Conservation (phyloP, 306 rosid species). For the barrel medic (Medicago truncatula) region MtrunA17r5.0-ANR NC_053044.1:30501501-30502000, state of each 20-base stretch:
- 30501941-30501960: too few relatives aligned
- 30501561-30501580: conserved; percentile 72
- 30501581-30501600: conserved; percentile 74
- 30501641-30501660: conserved; percentile 70
- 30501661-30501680: conserved; percentile 63
- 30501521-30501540: conserved; percentile 52
- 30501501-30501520: conserved; percentile 50
- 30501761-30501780: conserved; percentile 81
- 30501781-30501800: conserved; percentile 61
- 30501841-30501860: conserved; percentile 9
- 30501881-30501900: background rate
- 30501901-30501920: too few relatives aligned
- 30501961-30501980: too few relatives aligned
- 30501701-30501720: conserved; percentile 75
- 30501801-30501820: conserved; percentile 72
- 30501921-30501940: too few relatives aligned
- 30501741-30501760: conserved; percentile 83
- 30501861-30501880: background rate
- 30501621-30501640: conserved; percentile 80
- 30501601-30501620: conserved; percentile 75
- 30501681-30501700: conserved; percentile 81
- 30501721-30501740: conserved; percentile 67
- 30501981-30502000: too few relatives aligned
- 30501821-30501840: conserved; percentile 79
- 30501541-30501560: conserved; percentile 73